Evolutionary conservation across 2,329 filamentous ascomycete species (phyloP), one percentile per base, ranked within the genome.

Genomic region (Penicillium sp.): DNA sequence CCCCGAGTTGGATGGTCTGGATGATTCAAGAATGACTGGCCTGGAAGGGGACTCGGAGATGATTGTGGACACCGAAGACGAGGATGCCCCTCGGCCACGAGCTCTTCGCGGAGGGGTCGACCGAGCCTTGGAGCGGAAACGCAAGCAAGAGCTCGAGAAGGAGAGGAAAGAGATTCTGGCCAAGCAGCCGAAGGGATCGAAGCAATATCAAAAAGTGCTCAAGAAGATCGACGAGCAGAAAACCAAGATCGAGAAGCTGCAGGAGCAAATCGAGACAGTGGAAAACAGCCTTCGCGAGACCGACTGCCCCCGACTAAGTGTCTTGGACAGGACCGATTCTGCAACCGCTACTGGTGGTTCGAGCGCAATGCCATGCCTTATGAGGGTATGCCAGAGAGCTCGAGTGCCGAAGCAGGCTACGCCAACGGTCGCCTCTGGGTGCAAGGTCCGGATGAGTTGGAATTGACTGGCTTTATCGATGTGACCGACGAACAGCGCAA

Each of bases 321-420:
- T 16, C 81, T 99, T 24, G 94, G 94, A 56, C 93, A 94, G 71
- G 94, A 99, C 75, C 86, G 94, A 43, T 99, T 96, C 80, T 96
- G 93, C 86, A 97, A 99, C 74, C 86, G 93, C 50, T 99, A 97
- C 75, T 97, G 95, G 80, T 99, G 94, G 93, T 97, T 97, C 72
- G 94, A 99, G 75, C 88, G 93, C 59, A 99, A 97, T 68, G 94
- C 92, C 22, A 97, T 97, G 92, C 94, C 94, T 0, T 96, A 93
- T 67, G 91, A 83, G 31, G 94, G 94, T 4, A 81, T 97, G 52
- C 92, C 92, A 0, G 85, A 84, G 60, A 96, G 91, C 72, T 97
- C 92, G 14, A 97, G 93, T 1, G 89, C 91, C 1, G 81, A 86
- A 43, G 92, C 93, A 21, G 87, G 85, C 8, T 99, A 97, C 69